Conservation (phyloP, 306 rosid species). For the Acmispon strigosus region DNA sequence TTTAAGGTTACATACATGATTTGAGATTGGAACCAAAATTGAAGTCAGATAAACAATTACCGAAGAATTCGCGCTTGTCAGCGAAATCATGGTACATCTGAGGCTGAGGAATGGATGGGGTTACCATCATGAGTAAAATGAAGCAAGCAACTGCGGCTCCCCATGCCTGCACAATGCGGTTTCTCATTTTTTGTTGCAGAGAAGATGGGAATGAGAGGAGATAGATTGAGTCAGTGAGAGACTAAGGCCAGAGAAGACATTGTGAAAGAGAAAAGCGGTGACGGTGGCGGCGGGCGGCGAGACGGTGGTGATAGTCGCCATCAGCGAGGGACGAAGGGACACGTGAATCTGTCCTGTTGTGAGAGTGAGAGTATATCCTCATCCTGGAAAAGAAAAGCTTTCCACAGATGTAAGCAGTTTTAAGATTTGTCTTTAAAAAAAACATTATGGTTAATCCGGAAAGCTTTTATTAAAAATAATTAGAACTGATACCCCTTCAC, state of each 20-base stretch:
- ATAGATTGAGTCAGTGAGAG: background rate
- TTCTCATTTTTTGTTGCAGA: conserved; percentile 35
- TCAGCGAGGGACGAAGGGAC: background rate
- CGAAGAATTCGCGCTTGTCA: conserved; percentile 57
- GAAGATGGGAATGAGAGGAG: background rate
- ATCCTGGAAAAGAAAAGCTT: too few relatives aligned
- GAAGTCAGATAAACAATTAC: conserved; percentile 21
- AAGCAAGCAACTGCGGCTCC: conserved; percentile 40
- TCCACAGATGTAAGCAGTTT: too few relatives aligned
- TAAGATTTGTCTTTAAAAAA: too few relatives aligned
- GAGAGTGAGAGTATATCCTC: too few relatives aligned
- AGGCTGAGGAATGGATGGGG: conserved; percentile 77
- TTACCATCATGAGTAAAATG: conserved; percentile 53
- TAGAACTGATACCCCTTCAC: too few relatives aligned
- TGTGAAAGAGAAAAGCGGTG: background rate
- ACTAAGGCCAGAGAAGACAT: background rate
- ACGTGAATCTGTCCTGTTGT: too few relatives aligned
- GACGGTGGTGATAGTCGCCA: background rate
- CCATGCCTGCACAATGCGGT: conserved; percentile 38
- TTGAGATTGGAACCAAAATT: background rate
- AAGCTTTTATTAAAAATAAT: too few relatives aligned
- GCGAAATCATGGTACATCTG: conserved; percentile 81
- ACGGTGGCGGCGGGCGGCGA: conserved; percentile 3
- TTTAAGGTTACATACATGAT: background rate
- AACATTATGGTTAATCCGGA: too few relatives aligned